Conservation (phyloP, 2,329 filamentous ascomycete species). For the Bipolaris oryzae region DNA sequence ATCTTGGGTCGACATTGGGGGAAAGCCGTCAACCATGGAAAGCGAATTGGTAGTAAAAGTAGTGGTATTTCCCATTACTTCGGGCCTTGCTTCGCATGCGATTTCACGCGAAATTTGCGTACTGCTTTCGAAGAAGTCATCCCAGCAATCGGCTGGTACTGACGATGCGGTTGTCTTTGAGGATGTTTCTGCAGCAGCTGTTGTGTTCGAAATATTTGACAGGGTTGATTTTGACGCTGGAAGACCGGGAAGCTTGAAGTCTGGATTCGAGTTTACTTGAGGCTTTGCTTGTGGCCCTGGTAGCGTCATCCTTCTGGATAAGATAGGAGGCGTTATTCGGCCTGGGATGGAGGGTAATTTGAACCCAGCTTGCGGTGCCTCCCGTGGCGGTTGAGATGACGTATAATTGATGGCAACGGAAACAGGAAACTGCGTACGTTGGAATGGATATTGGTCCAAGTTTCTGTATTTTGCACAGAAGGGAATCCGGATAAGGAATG, state of each 20-base stretch:
- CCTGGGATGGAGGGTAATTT: constrained; percentile 30
- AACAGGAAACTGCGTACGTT: constrained; percentile 43
- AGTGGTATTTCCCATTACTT: background rate
- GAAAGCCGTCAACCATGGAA: constrained; percentile 9
- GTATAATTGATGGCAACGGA: constrained; percentile 32
- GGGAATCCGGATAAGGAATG: constrained; percentile 34
- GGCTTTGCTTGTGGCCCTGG: constrained; percentile 3
- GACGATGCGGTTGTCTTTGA: background rate
- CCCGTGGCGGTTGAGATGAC: constrained; percentile 2
- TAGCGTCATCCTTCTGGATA: constrained; percentile 14
- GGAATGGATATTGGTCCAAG: constrained; percentile 32
- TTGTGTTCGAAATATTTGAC: background rate
- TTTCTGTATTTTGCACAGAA: constrained; percentile 41
- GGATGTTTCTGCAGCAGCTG: background rate
- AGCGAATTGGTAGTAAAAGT: background rate
- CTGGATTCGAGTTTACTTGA: constrained; percentile 18
- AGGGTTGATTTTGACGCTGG: constrained; percentile 30
- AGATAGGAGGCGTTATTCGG: constrained; percentile 6
- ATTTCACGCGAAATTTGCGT: constrained; percentile 55
- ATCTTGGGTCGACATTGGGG: constrained; percentile 48
- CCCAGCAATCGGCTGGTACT: constrained; percentile 36
- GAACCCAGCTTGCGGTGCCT: constrained; percentile 22
- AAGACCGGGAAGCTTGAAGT: constrained; percentile 35
- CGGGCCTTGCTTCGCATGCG: constrained; percentile 19
- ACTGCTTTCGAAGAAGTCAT: constrained; percentile 53